Base-by-base conservation (phyloP, 176 grass and related monocot genomes). In the Raddia guianensis region DNA sequence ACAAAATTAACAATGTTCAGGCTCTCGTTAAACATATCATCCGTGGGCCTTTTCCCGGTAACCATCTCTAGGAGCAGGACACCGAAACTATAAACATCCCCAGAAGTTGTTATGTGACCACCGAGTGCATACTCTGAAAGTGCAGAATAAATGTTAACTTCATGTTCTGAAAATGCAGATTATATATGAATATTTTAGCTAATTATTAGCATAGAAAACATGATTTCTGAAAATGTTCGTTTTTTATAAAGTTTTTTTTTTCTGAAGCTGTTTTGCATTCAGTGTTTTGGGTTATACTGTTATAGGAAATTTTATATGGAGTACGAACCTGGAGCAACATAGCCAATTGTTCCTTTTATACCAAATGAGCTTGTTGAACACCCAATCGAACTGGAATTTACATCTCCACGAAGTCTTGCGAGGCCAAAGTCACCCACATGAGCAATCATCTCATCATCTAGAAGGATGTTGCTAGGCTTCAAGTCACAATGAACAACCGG, bases 401-500 rank as follows among this genome's bases (percentile, higher is more conserved):
- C 16, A 66, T 85, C 82, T 68, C 10, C 19, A 6, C 15, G 4
- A 21, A 84, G 47, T 32, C 76, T 73, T 35, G 74, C 73, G 5
- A 88, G 64, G 8, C 86, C 81, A 84, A 88, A 88, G 69, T 88
- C 86, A 13, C 80, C 47, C 9, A 88, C 67, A 50, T 58, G 75
- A 47, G 86, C 81, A 20, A 7, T 33, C 72, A 84, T 77, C 20
- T 83, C 67, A 71, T 88, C 57, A 66, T 88, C 80, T 40, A 84
- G 86, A 79, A 88, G 73, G 71, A 83, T 52, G 1, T 83, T 83
- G 65, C 52, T 70, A 59, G 78, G 78, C 66, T 80, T 80, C 53
- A 60, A 59, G 59, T 80, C 78, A 49, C 86, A 88, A 46, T 88
- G 86, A 48, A 88, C 65, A 56, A 84, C 44, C 37, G 74, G 50